A percentile compares a stretch with the other conserved stretches of the same genome.
phyloP scores from a whole-genome alignment of 805 yeast genomes.

The Komagataella pseudopastoris region DNA sequence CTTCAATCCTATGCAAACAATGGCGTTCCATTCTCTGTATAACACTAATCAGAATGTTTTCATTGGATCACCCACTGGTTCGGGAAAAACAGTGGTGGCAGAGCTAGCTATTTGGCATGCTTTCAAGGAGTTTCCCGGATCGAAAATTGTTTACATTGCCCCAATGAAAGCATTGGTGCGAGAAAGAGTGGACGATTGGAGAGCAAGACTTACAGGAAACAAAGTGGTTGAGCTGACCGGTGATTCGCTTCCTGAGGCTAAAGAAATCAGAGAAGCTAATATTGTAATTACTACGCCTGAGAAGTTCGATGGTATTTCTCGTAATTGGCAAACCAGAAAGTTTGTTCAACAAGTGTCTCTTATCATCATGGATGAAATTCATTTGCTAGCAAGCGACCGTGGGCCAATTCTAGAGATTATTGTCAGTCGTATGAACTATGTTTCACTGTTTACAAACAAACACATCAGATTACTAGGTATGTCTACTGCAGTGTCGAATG shows the following conservation, averaged over 20 bases:
- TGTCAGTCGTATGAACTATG: slow-evolving; percentile 76
- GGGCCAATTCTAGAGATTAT: slow-evolving; percentile 83
- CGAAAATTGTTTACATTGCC: slow-evolving; percentile 75
- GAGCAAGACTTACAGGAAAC: slow-evolving; percentile 34
- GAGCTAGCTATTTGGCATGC: slow-evolving; percentile 98
- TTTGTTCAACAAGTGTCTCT: slow-evolving; percentile 65
- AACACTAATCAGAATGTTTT: slow-evolving; percentile 68
- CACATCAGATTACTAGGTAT: slow-evolving; percentile 60
- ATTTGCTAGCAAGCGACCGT: slow-evolving; percentile 70
- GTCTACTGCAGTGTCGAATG: slow-evolving; percentile 81
- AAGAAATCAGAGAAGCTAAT: slow-evolving; percentile 53
- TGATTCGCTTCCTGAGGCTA: slow-evolving; percentile 64
- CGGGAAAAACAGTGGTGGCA: slow-evolving; percentile 96
- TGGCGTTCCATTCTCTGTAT: slow-evolving; percentile 85
- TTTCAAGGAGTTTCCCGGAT: slow-evolving; percentile 63
- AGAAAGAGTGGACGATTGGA: slow-evolving; percentile 78
- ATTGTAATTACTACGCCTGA: slow-evolving; percentile 78
- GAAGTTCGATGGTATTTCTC: slow-evolving; percentile 77
- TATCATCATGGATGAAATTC: slow-evolving; percentile 79
- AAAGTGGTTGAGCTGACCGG: slow-evolving; percentile 71
- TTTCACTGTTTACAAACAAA: slow-evolving; percentile 42
- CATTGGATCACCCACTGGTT: slow-evolving; percentile 97
- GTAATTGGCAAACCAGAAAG: slow-evolving; percentile 71
- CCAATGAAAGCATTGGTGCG: slow-evolving; percentile 83
- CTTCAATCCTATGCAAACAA: slow-evolving; percentile 98